phyloP scores from a whole-genome alignment of 768 basidiomycete genomes.

The Astraeus odoratus region DNA sequence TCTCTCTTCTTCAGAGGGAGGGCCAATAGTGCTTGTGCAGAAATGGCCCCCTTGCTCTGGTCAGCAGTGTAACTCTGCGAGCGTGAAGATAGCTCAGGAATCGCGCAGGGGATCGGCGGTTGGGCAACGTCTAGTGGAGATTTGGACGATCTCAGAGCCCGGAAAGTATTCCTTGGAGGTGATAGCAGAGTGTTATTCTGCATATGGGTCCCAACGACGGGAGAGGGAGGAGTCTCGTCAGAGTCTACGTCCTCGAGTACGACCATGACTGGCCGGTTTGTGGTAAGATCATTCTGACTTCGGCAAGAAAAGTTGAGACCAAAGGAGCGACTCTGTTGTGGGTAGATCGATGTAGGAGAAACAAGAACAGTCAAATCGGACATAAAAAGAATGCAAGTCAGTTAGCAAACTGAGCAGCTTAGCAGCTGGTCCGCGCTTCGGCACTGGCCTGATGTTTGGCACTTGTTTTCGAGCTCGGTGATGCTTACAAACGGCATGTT shows the following conservation, averaged over 20 bases:
- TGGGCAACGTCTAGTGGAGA: constrained; percentile 4
- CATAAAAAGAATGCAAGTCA: constrained; percentile 16
- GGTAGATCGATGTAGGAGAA: constrained; percentile 23
- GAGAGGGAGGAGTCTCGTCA: constrained; percentile 19
- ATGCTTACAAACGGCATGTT: too few species aligned
- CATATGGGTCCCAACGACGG: constrained; percentile 14
- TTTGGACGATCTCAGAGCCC: constrained; percentile 11
- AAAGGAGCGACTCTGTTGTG: constrained; percentile 13
- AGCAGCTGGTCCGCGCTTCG: neutral
- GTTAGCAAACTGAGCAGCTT: neutral
- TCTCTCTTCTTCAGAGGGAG: constrained; percentile 14
- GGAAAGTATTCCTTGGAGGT: constrained; percentile 24
- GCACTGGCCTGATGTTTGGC: neutral
- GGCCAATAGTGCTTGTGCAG: constrained; percentile 13
- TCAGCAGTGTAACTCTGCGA: neutral
- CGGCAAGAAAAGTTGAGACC: constrained; percentile 26
- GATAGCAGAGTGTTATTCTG: constrained; percentile 18
- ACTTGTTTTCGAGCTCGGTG: too few species aligned
- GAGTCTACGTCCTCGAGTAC: constrained; percentile 23
- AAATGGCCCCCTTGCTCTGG: constrained; percentile 3
- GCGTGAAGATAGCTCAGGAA: constrained; percentile 10
- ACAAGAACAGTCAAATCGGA: constrained; percentile 28
- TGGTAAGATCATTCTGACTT: constrained; percentile 21
- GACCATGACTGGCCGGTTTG: constrained; percentile 26
- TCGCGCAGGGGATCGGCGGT: constrained; percentile 16